phyloP scores from a whole-genome alignment of 768 basidiomycete species.

The Serendipita sp. region DNA sequence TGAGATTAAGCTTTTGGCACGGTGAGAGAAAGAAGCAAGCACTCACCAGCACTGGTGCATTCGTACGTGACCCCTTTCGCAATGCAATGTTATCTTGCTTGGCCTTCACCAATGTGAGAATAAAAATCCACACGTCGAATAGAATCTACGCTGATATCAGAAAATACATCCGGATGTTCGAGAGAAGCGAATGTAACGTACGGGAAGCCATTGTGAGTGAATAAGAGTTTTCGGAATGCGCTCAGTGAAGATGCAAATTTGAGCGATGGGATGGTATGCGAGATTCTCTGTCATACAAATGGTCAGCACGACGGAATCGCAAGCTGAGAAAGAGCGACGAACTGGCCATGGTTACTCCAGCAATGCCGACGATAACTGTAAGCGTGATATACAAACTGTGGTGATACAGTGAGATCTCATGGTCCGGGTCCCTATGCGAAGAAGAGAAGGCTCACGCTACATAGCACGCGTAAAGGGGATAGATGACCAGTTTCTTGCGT shows the following conservation, averaged over 20 bases:
- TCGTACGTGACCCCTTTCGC: not conserved
- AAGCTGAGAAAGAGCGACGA: not conserved
- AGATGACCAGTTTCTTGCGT: not conserved
- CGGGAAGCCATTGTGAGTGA: not conserved
- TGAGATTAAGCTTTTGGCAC: not conserved
- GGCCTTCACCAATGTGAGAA: conserved; percentile 7
- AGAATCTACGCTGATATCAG: not conserved
- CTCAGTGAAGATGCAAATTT: not conserved
- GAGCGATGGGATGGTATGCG: not conserved
- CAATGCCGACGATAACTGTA: not conserved
- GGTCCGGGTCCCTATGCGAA: no score
- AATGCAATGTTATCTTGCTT: conserved; percentile 3
- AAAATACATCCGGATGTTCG: not conserved
- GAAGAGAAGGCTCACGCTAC: not conserved
- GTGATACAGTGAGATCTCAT: no score
- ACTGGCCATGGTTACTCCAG: not conserved
- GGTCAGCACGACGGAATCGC: not conserved
- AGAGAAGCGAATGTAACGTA: not conserved
- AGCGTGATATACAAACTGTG: not conserved
- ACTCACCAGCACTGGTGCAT: not conserved
- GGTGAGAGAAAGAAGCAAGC: not conserved
- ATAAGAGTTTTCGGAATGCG: not conserved
- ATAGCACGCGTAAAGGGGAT: not conserved
- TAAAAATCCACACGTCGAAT: conserved; percentile 7
- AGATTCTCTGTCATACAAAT: not conserved